Base-by-base conservation (phyloP, 2,329 filamentous ascomycete genomes). In the Hypomyces perniciosus region DNA sequence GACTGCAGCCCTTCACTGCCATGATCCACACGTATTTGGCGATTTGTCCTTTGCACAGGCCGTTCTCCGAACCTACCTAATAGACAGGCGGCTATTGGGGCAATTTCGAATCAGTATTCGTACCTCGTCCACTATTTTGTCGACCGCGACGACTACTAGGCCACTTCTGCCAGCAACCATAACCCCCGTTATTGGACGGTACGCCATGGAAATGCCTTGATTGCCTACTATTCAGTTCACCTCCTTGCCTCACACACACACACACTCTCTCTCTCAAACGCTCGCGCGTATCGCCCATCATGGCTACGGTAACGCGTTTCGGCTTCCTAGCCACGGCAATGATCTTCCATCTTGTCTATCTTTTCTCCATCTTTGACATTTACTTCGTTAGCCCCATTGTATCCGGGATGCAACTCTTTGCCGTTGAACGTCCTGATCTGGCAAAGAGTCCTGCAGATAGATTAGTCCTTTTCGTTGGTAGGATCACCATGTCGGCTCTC, bases 311-410 rank as follows among this genome's bases (percentile, higher is more conserved):
- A 59, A 73, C 72, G 60, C 89, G 91, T 65, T 81, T 88, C 64
- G 85, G 85, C 65, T 97, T 99, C 68, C 72, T 97, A 68, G 84
- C 86, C 66, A 81, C 95, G 65, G 93, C 93, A 61, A 80, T 96
- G 65, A 73, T 92, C 54, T 99, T 99, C 68, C 95, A 99, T 71
- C 69, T 97, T 48, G 81, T 95, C 57, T 99, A 99, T 69, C 86
- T 96, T 51, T 88, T 86, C 66, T 96, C 90, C 54, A 97, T 97
- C 63, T 99, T 99, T 72, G 91, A 96, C 69, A 93, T 97, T 57
- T 97, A 99, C 72, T 99, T 99, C 66, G 90, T 96, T 65, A 96
- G 90, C 67, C 93, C 93, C 26, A 93, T 99, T 60, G 93, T 97
- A 49, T 88, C 86, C 74, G 93, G 93, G 65, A 99, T 99, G 93